These are phyloP conservation scores for Leccinum pallidistipes DNA, from an alignment of 1,284 basidiomycete genomes.

Conservation along the genomic window DNA sequence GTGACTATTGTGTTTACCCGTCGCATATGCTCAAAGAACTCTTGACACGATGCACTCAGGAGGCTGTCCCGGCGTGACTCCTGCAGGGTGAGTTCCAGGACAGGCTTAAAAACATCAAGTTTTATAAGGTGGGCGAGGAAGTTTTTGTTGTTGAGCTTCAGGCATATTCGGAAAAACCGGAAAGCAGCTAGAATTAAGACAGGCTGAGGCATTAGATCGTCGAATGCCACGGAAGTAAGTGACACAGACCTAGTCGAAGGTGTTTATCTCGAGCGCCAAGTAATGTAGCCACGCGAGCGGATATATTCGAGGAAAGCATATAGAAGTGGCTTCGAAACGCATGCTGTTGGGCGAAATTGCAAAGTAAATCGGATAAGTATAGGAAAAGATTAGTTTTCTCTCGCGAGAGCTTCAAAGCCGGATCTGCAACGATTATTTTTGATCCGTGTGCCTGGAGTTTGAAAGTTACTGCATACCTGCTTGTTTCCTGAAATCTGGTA, in stretches of 20 bases:
- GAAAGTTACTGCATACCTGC: constrained; percentile 46
- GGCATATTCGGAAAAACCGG: constrained; percentile 86
- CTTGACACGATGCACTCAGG: constrained; percentile 91
- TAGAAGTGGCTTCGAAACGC: constrained; percentile 90
- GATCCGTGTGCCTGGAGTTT: background rate
- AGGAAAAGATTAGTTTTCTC: constrained; percentile 78
- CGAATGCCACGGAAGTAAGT: background rate
- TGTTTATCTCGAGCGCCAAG: constrained; percentile 88
- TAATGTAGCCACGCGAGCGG: constrained; percentile 73
- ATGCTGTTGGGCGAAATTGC: constrained; percentile 87
- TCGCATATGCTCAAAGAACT: constrained; percentile 91
- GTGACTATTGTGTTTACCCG: constrained; percentile 51
- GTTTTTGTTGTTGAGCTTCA: constrained; percentile 86
- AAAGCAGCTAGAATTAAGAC: constrained; percentile 64
- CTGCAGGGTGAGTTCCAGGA: constrained; percentile 78
- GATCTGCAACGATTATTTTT: constrained; percentile 39
- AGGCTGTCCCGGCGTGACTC: constrained; percentile 91
- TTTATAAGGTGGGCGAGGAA: constrained; percentile 85
- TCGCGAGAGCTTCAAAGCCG: constrained; percentile 56
- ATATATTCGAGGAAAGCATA: constrained; percentile 78
- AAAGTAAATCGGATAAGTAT: constrained; percentile 87
- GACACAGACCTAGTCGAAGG: constrained; percentile 75
- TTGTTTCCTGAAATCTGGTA: constrained; percentile 73
- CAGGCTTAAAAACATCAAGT: constrained; percentile 79
- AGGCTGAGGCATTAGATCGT: constrained; percentile 13